Base-by-base conservation (phyloP, 495 filamentous ascomycete species). In the Staphylotrichum tortipilum region DNA sequence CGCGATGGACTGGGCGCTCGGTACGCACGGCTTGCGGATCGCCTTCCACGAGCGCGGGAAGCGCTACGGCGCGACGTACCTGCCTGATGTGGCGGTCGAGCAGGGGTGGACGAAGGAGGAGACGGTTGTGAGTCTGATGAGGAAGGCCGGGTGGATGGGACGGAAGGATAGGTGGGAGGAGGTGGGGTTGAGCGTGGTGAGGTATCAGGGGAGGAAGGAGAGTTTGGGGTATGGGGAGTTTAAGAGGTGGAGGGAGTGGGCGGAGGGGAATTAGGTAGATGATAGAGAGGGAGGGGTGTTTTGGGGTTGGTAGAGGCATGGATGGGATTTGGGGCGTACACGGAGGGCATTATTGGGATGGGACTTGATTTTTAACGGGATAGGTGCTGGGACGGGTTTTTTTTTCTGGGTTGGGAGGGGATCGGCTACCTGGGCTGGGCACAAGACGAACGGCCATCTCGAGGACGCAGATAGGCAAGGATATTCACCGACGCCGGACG, bases 51-150 rank as follows among this genome's bases (percentile, higher is more conserved):
- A 88, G 42, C 78, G 80, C 58, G 79, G 82, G 29, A 71, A 77
- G 28, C 73, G 82, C 36, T 85, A 84, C 66, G 82, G 84, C 9
- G 80, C 88, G 9, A 96, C 91, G 0, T 98, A 98, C 59, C 75
- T 98, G 14, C 92, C 92, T 0, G 89, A 96, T 63, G 91, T 97
- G 10, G 80, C 91, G 3, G 71, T 77, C 4, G 92, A 98, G 71
- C 92, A 98, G 65, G 88, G 86, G 18, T 98, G 92, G 92, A 88
- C 81, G 12, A 94, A 92, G 66, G 89, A 95, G 67, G 88, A 96
- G 73, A 88, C 89, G 2, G 58, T 97, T 19, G 75, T 86, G 30
- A 91, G 86, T 63, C 66, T 95, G 57, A 95, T 96, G 88, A 76
- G 89, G 47, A 95, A 96, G 73, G 91, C 89, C 0, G 90, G 90